These are phyloP conservation scores for Austroboletus festivus DNA, from an alignment of 768 basidiomycete species.

Conservation along the genomic window DNA sequence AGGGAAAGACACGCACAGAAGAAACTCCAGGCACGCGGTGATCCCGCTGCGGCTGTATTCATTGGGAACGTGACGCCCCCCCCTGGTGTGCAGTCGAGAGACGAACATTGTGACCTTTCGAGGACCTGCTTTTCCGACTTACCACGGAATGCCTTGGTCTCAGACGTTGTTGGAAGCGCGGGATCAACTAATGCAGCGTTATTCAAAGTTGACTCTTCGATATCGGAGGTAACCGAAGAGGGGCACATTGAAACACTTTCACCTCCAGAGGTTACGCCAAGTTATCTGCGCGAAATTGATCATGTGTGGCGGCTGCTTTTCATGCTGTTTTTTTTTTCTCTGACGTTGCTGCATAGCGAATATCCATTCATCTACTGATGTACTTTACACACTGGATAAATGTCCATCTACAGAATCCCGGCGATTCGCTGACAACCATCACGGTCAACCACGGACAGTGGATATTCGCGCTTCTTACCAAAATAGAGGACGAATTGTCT, in stretches of 20 bases:
- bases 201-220: neutral
- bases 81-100: constrained; percentile 1
- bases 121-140: neutral
- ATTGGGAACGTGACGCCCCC: neutral
- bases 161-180: neutral
- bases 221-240: neutral
- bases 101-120: neutral
- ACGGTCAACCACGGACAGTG: constrained; percentile 65
- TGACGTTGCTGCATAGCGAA: constrained; percentile 43
- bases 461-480: constrained; percentile 73
- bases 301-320: constrained; percentile 45
- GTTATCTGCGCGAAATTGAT: constrained; percentile 56
- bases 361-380: constrained; percentile 74
- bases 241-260: constrained; percentile 13
- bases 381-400: constrained; percentile 84
- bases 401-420: constrained; percentile 46
- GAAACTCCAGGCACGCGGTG: constrained; percentile 14
- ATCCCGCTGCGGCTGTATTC: constrained; percentile 11
- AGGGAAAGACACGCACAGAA: constrained; percentile 15
- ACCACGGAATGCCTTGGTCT: neutral
- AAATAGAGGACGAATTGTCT: constrained; percentile 64
- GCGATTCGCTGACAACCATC: constrained; percentile 38
- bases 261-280: constrained; percentile 58
- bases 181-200: neutral
- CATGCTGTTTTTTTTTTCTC: neutral